Evolutionary conservation across 2,329 filamentous ascomycete species (phyloP).

Genomic region (Trichoderma breve): DNA sequence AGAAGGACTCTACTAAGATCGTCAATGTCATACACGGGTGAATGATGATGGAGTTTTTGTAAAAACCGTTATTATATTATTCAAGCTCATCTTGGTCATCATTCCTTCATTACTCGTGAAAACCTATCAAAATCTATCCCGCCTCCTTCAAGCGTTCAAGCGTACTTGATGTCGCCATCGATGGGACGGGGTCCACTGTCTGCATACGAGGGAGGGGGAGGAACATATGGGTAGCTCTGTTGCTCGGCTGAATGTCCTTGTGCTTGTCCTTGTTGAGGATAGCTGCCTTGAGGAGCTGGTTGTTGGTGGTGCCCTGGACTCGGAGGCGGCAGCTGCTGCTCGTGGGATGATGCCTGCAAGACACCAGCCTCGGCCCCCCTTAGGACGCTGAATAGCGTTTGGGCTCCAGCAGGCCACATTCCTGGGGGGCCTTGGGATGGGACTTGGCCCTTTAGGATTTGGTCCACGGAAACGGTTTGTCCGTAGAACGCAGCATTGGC

Average conservation of each 20-base stretch:
- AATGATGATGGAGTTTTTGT: neutral
- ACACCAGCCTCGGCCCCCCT: conserved; percentile 34
- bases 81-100: neutral
- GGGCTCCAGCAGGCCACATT: conserved; percentile 36
- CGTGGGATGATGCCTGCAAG: conserved; percentile 17
- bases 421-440: conserved; percentile 28
- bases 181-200: conserved; percentile 13
- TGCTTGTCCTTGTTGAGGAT: neutral
- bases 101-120: neutral
- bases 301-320: neutral
- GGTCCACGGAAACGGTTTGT: conserved; percentile 47
- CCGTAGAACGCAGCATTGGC: conserved; percentile 88
- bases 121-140: neutral
- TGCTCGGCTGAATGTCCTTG: neutral
- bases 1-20: neutral
- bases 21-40: neutral
- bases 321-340: conserved; percentile 1
- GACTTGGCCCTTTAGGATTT: conserved; percentile 47
- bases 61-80: neutral
- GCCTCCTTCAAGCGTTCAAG: neutral
- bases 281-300: neutral
- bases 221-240: neutral
- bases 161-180: conserved; percentile 20
- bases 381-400: conserved; percentile 32
- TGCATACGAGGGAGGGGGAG: conserved; percentile 2